A percentile compares a stretch with the other conserved stretches of the same genome.
These are phyloP conservation scores for Colletotrichum sansevieriae DNA, from an alignment of 2,329 filamentous ascomycete species.

Conservation along the genomic window DNA sequence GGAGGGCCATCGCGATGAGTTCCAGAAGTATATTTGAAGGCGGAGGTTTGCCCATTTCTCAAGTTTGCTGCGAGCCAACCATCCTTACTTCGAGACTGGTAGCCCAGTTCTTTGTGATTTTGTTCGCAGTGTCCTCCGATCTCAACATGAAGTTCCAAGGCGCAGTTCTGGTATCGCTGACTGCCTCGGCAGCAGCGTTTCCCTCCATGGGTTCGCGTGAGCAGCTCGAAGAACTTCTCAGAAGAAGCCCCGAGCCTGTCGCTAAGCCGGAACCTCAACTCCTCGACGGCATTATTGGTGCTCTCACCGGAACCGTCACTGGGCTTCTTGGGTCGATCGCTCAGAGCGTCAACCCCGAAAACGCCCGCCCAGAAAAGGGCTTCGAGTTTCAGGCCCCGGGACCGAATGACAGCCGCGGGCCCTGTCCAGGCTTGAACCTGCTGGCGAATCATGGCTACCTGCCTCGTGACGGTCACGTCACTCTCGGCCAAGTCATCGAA, in stretches of 20 bases:
- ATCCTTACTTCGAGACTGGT: background rate
- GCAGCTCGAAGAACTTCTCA: constrained; percentile 20
- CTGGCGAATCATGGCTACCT: constrained; percentile 60
- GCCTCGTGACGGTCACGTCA: constrained; percentile 52
- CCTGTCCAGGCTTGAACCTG: constrained; percentile 60
- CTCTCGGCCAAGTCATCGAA: constrained; percentile 31
- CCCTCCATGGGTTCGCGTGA: constrained; percentile 21
- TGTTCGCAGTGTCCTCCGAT: background rate
- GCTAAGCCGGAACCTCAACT: constrained; percentile 29
- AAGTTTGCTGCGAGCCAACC: too few relatives aligned
- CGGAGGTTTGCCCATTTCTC: background rate
- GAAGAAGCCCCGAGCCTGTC: constrained; percentile 18
- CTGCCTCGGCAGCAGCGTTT: constrained; percentile 23
- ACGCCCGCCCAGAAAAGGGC: constrained; percentile 31
- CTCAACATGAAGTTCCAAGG: constrained; percentile 20
- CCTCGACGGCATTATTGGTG: background rate
- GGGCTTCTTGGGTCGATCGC: constrained; percentile 35
- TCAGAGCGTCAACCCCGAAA: constrained; percentile 17
- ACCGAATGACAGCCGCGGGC: constrained; percentile 33
- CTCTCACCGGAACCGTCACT: constrained; percentile 21
- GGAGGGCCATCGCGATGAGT: too few relatives aligned
- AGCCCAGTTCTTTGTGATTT: background rate
- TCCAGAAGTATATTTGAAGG: background rate
- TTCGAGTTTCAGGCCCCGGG: constrained; percentile 29
- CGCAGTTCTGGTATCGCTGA: background rate